Evolutionary conservation across 2,329 filamentous ascomycete genomes (phyloP).

Genomic region (Hypoxylon sp.): DNA sequence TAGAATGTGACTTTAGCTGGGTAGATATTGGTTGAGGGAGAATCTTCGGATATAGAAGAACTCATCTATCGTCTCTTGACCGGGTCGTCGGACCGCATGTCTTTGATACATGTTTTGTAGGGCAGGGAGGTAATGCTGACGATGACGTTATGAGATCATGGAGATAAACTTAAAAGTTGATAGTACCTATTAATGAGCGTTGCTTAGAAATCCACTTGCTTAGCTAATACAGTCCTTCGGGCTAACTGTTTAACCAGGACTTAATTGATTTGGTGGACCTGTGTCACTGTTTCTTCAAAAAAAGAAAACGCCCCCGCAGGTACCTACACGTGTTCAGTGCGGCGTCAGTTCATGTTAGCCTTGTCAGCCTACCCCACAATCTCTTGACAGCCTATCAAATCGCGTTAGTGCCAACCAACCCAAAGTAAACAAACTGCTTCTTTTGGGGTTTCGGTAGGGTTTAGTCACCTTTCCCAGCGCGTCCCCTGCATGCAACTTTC

Average conservation of each 20-base stretch:
- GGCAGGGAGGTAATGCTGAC: background rate
- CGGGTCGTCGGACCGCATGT: slow-evolving; percentile 5
- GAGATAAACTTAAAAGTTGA: slow-evolving; percentile 1
- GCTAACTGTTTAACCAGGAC: background rate
- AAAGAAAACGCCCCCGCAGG: slow-evolving; percentile 4
- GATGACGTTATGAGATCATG: slow-evolving; percentile 15
- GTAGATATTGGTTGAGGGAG: background rate
- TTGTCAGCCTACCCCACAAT: slow-evolving; percentile 17
- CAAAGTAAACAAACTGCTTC: slow-evolving; percentile 54
- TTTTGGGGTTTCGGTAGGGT: slow-evolving; percentile 41
- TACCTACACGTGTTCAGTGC: slow-evolving; percentile 27
- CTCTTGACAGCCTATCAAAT: slow-evolving; percentile 26
- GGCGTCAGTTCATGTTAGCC: slow-evolving; percentile 25
- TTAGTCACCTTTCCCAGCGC: slow-evolving; percentile 32
- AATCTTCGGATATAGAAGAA: background rate
- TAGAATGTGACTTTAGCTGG: background rate
- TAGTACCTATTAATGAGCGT: background rate
- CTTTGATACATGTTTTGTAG: background rate
- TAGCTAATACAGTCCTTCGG: slow-evolving; percentile 19
- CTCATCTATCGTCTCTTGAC: background rate
- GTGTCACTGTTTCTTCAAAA: slow-evolving; percentile 4
- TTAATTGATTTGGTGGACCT: slow-evolving; percentile 22
- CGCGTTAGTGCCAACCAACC: slow-evolving; percentile 30
- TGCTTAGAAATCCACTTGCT: slow-evolving; percentile 25
- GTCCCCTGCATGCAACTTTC: slow-evolving; percentile 38